A percentile compares a stretch with the other conserved stretches of the same genome.
Conservation (phyloP, 208 protist species). For the Acanthamoeba culbertsoni region DNA sequence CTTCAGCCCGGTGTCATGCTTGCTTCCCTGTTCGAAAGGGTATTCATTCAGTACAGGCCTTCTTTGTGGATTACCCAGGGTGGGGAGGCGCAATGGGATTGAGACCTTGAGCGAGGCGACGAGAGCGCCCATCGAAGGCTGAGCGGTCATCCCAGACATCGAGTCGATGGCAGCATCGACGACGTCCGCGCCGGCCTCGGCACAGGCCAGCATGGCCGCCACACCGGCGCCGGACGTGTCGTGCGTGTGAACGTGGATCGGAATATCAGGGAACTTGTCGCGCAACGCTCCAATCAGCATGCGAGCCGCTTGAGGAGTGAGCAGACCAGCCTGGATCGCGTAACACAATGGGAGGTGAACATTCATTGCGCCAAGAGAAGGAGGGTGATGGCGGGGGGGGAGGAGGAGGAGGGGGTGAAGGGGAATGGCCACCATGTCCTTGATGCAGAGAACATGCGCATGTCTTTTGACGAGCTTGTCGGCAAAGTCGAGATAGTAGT, state of each 20-base stretch:
- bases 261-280: constrained; percentile 82
- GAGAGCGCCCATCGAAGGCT: constrained; percentile 87
- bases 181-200: constrained; percentile 85
- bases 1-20: constrained; percentile 68
- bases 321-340: constrained; percentile 77
- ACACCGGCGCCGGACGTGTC: constrained; percentile 88
- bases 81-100: not conserved
- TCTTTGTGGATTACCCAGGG: no score
- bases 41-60: not conserved
- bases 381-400: no score
- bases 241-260: constrained; percentile 93
- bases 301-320: constrained; percentile 81
- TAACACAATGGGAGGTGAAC: not conserved
- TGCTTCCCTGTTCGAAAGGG: constrained; percentile 11
- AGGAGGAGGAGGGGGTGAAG: no score
- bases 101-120: constrained; percentile 72
- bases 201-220: constrained; percentile 84
- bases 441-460: constrained; percentile 87
- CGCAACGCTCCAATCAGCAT: constrained; percentile 67
- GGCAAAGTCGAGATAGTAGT: constrained; percentile 74
- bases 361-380: not conserved
- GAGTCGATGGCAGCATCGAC: constrained; percentile 87
- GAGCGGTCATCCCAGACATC: constrained; percentile 87
- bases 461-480: constrained; percentile 70
- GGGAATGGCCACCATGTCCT: constrained; percentile 79